Evolutionary conservation across 1,284 basidiomycete genomes (phyloP).

Genomic region (Stereum hirsutum): DNA sequence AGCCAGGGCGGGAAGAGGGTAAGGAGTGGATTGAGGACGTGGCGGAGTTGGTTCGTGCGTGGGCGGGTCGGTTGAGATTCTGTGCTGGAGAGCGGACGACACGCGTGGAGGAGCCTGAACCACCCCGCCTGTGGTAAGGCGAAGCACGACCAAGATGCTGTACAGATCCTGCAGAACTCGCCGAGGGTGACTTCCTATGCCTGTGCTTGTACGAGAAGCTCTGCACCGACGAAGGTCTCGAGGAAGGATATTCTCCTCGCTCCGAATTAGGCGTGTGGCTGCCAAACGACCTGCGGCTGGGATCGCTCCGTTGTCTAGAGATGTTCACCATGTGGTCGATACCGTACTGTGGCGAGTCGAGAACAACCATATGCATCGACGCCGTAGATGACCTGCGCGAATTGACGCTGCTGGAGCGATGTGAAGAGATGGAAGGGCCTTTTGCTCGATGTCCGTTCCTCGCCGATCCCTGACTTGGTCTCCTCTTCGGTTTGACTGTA

Average conservation of each 20-base stretch:
- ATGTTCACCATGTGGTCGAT: conserved; percentile 32
- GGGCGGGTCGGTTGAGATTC: conserved; percentile 26
- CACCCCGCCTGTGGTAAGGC: conserved; percentile 62
- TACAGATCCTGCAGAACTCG: conserved; percentile 61
- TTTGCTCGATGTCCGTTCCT: conserved; percentile 42
- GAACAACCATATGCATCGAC: conserved; percentile 47
- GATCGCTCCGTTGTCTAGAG: conserved; percentile 31
- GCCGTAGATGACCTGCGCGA: conserved; percentile 65
- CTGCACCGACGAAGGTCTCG: conserved; percentile 64
- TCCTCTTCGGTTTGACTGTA: conserved; percentile 41
- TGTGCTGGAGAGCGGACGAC: conserved; percentile 53
- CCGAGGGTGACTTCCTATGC: conserved; percentile 68
- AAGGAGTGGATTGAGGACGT: conserved; percentile 68
- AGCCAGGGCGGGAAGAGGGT: conserved; percentile 62
- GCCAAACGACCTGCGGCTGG: conserved; percentile 56
- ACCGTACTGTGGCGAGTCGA: conserved; percentile 42
- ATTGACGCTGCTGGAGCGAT: conserved; percentile 75
- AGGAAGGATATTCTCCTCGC: conserved; percentile 52
- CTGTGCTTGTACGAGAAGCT: conserved; percentile 51
- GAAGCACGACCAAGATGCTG: conserved; percentile 50
- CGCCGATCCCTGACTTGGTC: conserved; percentile 28
- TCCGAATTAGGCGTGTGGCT: conserved; percentile 75
- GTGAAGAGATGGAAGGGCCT: conserved; percentile 59
- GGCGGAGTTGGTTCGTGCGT: conserved; percentile 61
- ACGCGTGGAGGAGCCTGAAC: conserved; percentile 68